These are phyloP conservation scores for Panaeolus cyanescens DNA, from an alignment of 768 basidiomycete genomes.

Conservation along the genomic window DNA sequence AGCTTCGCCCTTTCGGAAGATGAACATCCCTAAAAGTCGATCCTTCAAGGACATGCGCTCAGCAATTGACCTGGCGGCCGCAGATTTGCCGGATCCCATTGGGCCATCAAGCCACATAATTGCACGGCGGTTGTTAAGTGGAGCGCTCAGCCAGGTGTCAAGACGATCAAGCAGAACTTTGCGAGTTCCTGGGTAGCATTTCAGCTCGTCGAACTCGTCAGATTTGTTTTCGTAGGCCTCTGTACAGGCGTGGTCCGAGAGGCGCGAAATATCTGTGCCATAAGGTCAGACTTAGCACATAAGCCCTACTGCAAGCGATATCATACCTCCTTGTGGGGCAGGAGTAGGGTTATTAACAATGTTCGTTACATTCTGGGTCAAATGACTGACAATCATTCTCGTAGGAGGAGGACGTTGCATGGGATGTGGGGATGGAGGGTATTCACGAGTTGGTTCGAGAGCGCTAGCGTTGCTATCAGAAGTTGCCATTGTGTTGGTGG, in stretches of 20 bases:
- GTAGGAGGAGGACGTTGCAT: too few species aligned
- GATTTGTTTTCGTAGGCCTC: not conserved
- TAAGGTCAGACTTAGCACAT: too few species aligned
- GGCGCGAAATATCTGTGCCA: not conserved
- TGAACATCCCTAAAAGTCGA: constrained; percentile 29
- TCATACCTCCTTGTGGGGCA: too few species aligned
- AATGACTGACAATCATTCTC: too few species aligned
- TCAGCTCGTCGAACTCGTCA: not conserved
- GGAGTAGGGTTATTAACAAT: too few species aligned
- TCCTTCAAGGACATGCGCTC: constrained; percentile 16
- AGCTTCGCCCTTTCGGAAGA: constrained; percentile 31
- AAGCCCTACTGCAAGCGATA: too few species aligned
- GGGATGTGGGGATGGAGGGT: too few species aligned
- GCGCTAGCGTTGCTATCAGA: too few species aligned
- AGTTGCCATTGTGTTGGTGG: too few species aligned
- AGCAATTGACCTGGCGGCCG: constrained; percentile 23
- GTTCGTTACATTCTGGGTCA: too few species aligned
- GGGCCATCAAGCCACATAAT: constrained; percentile 21
- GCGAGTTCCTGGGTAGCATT: constrained; percentile 6
- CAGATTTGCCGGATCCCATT: constrained; percentile 24
- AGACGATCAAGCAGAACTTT: not conserved
- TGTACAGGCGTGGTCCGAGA: not conserved
- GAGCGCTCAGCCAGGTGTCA: not conserved
- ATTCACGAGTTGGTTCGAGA: too few species aligned
- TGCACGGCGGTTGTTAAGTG: not conserved